A percentile compares a stretch with the other conserved stretches of the same genome.
These are phyloP conservation scores for Aspergillus fumigatiaffinis DNA, from an alignment of 2,329 filamentous ascomycete genomes.

Conservation along the genomic window DNA sequence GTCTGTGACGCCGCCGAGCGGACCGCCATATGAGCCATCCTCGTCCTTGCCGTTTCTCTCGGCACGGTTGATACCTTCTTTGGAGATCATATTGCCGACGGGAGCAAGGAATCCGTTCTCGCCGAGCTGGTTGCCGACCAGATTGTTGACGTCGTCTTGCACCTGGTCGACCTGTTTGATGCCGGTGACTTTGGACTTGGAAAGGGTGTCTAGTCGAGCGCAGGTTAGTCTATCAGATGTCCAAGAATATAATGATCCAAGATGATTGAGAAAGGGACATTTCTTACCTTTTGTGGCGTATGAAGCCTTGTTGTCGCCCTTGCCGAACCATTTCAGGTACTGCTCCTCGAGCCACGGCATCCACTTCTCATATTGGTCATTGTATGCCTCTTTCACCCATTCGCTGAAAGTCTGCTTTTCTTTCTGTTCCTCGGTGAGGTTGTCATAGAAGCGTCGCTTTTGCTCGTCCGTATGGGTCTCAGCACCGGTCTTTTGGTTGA, in stretches of 20 bases:
- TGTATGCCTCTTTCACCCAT: slow-evolving; percentile 47
- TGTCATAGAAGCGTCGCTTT: slow-evolving; percentile 17
- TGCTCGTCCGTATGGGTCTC: slow-evolving; percentile 12
- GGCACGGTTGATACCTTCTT: slow-evolving; percentile 52
- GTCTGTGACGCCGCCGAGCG: slow-evolving; percentile 11
- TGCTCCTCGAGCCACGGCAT: slow-evolving; percentile 56
- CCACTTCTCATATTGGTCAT: slow-evolving; percentile 53
- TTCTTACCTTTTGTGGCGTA: slow-evolving; percentile 50
- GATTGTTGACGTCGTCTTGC: slow-evolving; percentile 49
- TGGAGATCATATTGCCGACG: slow-evolving; percentile 46
- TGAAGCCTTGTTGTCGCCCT: slow-evolving; percentile 52
- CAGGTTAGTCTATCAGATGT: background rate
- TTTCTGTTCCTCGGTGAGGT: slow-evolving; percentile 13
- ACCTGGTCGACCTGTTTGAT: slow-evolving; percentile 49
- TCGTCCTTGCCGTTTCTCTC: slow-evolving; percentile 55
- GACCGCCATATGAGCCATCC: slow-evolving; percentile 37
- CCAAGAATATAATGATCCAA: background rate
- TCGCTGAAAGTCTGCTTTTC: slow-evolving; percentile 27
- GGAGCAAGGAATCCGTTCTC: slow-evolving; percentile 50
- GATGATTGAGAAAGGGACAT: background rate
- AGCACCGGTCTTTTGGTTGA: background rate
- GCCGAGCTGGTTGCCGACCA: slow-evolving; percentile 49
- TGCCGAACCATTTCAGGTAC: slow-evolving; percentile 54
- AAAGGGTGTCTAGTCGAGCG: slow-evolving; percentile 42
- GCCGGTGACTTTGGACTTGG: slow-evolving; percentile 51